A percentile compares a stretch with the other conserved stretches of the same genome.
Conservation (phyloP, 345 rosid species). For the Xanthoceras sorbifolium region DNA sequence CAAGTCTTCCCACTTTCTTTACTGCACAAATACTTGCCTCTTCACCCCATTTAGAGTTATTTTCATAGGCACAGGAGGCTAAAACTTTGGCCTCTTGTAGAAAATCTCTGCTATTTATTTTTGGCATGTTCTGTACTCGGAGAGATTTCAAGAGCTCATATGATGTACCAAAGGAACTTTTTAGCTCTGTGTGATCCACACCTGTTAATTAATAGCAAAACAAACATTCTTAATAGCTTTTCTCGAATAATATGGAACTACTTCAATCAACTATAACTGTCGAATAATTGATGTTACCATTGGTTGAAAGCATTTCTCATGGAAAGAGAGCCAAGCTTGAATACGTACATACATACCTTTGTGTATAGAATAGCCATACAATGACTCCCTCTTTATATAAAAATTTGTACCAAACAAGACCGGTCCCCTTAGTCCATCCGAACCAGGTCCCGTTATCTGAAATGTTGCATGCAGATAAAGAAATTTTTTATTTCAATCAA, state of each 20-base stretch:
- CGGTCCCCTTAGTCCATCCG: slow-evolving; percentile 49
- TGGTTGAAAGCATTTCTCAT: no score
- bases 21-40: slow-evolving; percentile 26
- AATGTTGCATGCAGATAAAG: neutral
- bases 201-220: slow-evolving; percentile 5
- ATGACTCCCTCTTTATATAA: slow-evolving; percentile 44
- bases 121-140: neutral
- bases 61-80: slow-evolving; percentile 39
- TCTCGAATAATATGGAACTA: no score
- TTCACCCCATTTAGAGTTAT: slow-evolving; percentile 43
- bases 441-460: slow-evolving; percentile 31
- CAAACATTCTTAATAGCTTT: neutral
- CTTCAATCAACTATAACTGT: neutral
- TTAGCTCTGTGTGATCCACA: slow-evolving; percentile 17
- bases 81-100: slow-evolving; percentile 22
- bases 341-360: slow-evolving; percentile 26
- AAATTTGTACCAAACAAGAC: slow-evolving; percentile 42
- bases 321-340: no score
- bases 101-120: neutral
- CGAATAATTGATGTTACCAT: no score
- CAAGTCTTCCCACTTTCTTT: no score
- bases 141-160: slow-evolving; percentile 34
- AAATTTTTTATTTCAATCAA: neutral
- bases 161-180: slow-evolving; percentile 33
- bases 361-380: slow-evolving; percentile 4